Evolutionary conservation across 2,329 filamentous ascomycete species (phyloP).

Genomic region (Tolypocladium ophioglossoides): DNA sequence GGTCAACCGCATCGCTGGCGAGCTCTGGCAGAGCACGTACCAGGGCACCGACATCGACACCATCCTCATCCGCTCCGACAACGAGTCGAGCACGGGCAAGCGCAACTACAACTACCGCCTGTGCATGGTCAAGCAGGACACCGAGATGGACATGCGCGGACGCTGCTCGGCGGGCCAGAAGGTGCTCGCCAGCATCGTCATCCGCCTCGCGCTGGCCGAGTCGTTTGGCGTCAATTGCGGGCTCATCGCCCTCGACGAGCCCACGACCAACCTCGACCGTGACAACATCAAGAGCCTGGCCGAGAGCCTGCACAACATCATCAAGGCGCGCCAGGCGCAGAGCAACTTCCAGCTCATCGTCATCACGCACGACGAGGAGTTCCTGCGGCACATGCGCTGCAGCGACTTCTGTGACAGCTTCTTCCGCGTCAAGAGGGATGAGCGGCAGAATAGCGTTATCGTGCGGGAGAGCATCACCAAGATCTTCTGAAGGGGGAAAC

Average conservation of each 20-base stretch:
- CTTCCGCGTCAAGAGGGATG: slow-evolving; percentile 74
- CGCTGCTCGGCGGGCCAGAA: slow-evolving; percentile 95
- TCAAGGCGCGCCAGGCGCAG: slow-evolving; percentile 71
- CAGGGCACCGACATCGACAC: slow-evolving; percentile 96
- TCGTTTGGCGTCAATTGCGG: slow-evolving; percentile 95
- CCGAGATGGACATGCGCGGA: slow-evolving; percentile 98
- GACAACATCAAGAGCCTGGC: slow-evolving; percentile 92
- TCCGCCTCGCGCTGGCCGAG: slow-evolving; percentile 88
- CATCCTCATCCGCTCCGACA: slow-evolving; percentile 88
- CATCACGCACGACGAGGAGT: slow-evolving; percentile 98
- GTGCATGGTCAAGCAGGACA: slow-evolving; percentile 94
- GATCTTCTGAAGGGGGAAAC: slow-evolving; percentile 19
- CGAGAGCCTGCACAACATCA: slow-evolving; percentile 75
- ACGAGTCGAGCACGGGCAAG: slow-evolving; percentile 61
- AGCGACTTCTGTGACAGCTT: slow-evolving; percentile 89
- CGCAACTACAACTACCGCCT: slow-evolving; percentile 94
- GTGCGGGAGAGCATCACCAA: slow-evolving; percentile 53
- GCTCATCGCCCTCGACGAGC: slow-evolving; percentile 92
- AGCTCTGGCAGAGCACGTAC: slow-evolving; percentile 96
- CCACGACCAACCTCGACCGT: slow-evolving; percentile 89
- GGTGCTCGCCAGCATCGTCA: slow-evolving; percentile 93
- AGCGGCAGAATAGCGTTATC: slow-evolving; percentile 81
- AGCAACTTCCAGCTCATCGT: slow-evolving; percentile 96
- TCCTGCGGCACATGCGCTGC: slow-evolving; percentile 85
- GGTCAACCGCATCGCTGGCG: slow-evolving; percentile 87